Evolutionary conservation across 495 filamentous ascomycete genomes (phyloP), one percentile per base, ranked within the genome.

Genomic region (Aspergillus incahuasiensis): DNA sequence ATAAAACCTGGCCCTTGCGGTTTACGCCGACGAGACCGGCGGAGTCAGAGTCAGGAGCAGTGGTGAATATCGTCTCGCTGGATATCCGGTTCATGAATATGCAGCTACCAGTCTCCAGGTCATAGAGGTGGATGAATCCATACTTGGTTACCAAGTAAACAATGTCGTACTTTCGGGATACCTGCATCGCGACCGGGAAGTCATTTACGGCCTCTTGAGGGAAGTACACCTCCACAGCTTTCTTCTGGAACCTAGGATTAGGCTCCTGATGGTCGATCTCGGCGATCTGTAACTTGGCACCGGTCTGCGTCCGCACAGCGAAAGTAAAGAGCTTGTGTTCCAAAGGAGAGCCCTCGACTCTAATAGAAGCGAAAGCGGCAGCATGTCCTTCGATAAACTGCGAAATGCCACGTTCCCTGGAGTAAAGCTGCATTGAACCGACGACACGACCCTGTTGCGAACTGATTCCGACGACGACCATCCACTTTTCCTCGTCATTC

Each of bases 31-130:
- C 80, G 56, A 97, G 85, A 62, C 94, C 94, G 52, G 82, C 82
- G 21, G 89, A 90, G 1, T 91, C 86, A n/a, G 79, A 80, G 66
- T 97, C 92, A 13, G 85, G 74, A 5, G 91, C 85, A 12, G 91
- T 96, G 15, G 91, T 92, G 74, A 99, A 99, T 65, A 99, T 97
- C 0, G 94, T 99, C 67, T 99, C 94, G 74, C 91, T 95, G 19
- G 94, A 99, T 64, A 99, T 99, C 48, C 94, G 88, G 75, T 99
- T 97, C 92, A 99, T 96, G 83, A 96, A 99, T 66, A 99, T 92
- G 67, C 91, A 94, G n/a, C 89, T 90, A 32, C 89, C 94, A 6
- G 89, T 92, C 75, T 97, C 94, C 42, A 99, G 82, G 63, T 99
- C 94, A 71, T 97, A 97, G 9, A 99, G 82, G 71, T 99, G 94